phyloP scores from a whole-genome alignment of 2,329 filamentous ascomycete genomes.

The Fusarium piperis region DNA sequence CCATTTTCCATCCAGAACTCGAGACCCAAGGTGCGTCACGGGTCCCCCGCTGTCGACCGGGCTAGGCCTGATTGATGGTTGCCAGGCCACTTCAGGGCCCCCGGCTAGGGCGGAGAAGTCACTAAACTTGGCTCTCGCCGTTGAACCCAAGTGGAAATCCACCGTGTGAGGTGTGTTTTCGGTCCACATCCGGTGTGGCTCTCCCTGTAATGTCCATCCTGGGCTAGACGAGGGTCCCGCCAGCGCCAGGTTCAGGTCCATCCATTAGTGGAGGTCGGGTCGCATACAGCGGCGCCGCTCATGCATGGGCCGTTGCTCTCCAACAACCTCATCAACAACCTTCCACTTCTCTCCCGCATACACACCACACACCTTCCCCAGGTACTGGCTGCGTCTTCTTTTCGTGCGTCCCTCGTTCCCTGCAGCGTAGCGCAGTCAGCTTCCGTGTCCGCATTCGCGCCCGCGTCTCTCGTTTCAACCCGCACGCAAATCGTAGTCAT shows the following conservation, averaged over 20 bases:
- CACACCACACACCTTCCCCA: not conserved
- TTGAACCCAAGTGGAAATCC: not conserved
- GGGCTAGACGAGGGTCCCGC: constrained; percentile 4
- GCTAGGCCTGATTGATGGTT: constrained; percentile 21
- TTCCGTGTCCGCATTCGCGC: constrained; percentile 1
- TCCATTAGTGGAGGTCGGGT: constrained; percentile 2
- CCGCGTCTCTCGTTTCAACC: constrained; percentile 16
- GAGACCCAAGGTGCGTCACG: constrained; percentile 19
- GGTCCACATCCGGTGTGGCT: constrained; percentile 40
- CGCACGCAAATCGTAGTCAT: constrained; percentile 3
- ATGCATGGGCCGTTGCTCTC: constrained; percentile 26
- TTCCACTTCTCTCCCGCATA: constrained; percentile 15
- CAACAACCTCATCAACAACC: constrained; percentile 37
- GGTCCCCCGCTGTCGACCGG: constrained; percentile 1
- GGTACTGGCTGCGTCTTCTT: not conserved
- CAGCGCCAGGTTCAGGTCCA: constrained; percentile 27
- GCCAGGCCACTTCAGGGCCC: not conserved
- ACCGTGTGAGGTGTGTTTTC: constrained; percentile 20
- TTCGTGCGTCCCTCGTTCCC: constrained; percentile 28
- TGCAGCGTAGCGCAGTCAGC: constrained; percentile 1
- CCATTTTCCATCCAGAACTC: constrained; percentile 19
- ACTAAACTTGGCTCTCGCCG: constrained; percentile 31
- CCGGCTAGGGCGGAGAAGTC: constrained; percentile 28
- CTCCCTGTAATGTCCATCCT: not conserved
- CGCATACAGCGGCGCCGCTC: constrained; percentile 15